A percentile compares a stretch with the other conserved stretches of the same genome.
Evolutionary conservation across 768 basidiomycete species (phyloP).

Genomic region (Candolleomyces aberdarensis): DNA sequence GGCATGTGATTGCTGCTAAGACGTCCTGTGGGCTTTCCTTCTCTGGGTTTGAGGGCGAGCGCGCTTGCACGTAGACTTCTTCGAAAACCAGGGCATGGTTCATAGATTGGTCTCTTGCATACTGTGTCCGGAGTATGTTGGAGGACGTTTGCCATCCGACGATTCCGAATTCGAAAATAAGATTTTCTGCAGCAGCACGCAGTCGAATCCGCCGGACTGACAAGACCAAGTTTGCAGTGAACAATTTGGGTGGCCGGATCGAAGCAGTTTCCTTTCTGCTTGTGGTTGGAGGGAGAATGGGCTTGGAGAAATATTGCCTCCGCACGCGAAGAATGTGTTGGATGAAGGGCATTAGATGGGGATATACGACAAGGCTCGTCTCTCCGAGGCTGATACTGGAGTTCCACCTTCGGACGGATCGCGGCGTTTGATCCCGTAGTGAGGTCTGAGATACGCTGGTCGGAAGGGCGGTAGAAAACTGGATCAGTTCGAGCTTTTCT

Average conservation of each 20-base stretch:
- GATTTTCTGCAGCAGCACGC: constrained; percentile 68
- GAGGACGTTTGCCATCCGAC: constrained; percentile 37
- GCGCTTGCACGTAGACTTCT: constrained; percentile 56
- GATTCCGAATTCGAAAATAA: constrained; percentile 59
- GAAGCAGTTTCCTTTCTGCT: constrained; percentile 2
- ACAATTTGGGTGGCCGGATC: constrained; percentile 13
- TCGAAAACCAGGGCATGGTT: constrained; percentile 48
- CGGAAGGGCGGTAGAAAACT: constrained; percentile 19
- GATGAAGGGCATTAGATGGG: constrained; percentile 58
- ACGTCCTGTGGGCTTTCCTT: constrained; percentile 47
- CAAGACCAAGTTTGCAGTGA: constrained; percentile 27
- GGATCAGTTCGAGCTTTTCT: constrained; percentile 23
- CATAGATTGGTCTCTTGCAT: constrained; percentile 36
- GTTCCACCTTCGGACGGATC: constrained; percentile 26
- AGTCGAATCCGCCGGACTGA: constrained; percentile 45
- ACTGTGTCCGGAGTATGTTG: constrained; percentile 25
- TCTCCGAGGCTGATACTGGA: constrained; percentile 39
- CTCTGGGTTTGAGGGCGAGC: constrained; percentile 41
- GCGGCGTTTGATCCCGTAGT: constrained; percentile 32
- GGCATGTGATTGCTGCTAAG: constrained; percentile 58
- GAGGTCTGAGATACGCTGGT: constrained; percentile 46
- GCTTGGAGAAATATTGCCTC: constrained; percentile 26
- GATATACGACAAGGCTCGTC: constrained; percentile 42
- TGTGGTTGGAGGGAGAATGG: neutral
- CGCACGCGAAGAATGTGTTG: constrained; percentile 53